phyloP scores from a whole-genome alignment of 192 early-diverging fungal genomes.

The Geranomyces michiganensis region DNA sequence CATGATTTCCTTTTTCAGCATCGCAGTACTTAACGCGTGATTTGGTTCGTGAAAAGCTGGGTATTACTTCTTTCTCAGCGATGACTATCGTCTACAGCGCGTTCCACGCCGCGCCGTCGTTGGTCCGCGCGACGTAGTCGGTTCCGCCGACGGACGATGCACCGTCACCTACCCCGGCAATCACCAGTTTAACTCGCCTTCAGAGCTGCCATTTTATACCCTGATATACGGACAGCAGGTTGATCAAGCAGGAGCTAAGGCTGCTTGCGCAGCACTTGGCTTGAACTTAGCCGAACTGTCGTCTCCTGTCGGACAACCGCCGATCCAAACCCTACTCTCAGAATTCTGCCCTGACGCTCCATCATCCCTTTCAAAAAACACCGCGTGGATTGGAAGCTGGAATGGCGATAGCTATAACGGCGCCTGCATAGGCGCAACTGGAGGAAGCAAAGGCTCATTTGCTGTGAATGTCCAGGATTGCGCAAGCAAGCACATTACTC shows the following conservation, averaged over 20 bases:
- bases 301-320: neutral
- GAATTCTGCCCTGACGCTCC: constrained; percentile 4
- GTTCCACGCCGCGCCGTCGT: neutral
- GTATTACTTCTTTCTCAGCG: neutral
- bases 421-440: constrained; percentile 5
- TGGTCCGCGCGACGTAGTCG: neutral
- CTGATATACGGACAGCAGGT: neutral
- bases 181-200: neutral
- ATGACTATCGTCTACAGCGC: neutral
- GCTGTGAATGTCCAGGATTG: constrained; percentile 1
- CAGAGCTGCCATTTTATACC: neutral
- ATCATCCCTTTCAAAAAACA: neutral
- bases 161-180: neutral
- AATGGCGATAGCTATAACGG: constrained; percentile 18
- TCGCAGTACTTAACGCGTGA: too few relatives aligned
- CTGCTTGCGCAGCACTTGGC: neutral
- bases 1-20: too few relatives aligned
- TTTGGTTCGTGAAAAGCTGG: too few relatives aligned
- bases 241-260: neutral
- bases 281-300: neutral
- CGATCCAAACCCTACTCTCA: neutral
- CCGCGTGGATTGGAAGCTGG: constrained; percentile 11
- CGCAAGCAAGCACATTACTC: constrained; percentile 7
- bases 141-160: neutral
- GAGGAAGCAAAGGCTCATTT: constrained; percentile 1